phyloP scores from a whole-genome alignment of 1,284 basidiomycete species.

The Cutaneotrichosporon mucoides region DNA sequence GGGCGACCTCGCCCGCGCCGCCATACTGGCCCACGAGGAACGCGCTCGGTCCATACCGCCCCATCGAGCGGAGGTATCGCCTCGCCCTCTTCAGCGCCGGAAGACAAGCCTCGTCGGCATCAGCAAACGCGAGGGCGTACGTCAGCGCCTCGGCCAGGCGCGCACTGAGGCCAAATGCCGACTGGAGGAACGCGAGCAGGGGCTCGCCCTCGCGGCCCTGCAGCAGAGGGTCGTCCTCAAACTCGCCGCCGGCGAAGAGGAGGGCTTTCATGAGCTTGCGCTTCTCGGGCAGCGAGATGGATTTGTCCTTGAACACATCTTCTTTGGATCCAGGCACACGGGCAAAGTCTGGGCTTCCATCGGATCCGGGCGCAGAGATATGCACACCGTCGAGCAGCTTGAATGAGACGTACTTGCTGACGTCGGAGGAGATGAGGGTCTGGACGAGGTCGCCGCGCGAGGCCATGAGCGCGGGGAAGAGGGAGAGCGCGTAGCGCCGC shows the following conservation, averaged over 20 bases:
- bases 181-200: constrained; percentile 61
- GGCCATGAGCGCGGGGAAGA: constrained; percentile 76
- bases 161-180: constrained; percentile 61
- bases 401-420: constrained; percentile 86
- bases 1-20: constrained; percentile 82
- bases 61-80: constrained; percentile 70
- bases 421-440: constrained; percentile 75
- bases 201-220: constrained; percentile 54
- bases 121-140: constrained; percentile 69
- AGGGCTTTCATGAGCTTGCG: constrained; percentile 89
- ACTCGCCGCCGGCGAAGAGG: constrained; percentile 69
- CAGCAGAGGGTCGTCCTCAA: constrained; percentile 56
- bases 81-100: constrained; percentile 64
- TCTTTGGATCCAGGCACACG: constrained; percentile 87
- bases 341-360: constrained; percentile 45
- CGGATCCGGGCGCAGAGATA: constrained; percentile 42
- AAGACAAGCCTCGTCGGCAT: constrained; percentile 58
- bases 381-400: constrained; percentile 73
- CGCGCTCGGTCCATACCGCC: constrained; percentile 82
- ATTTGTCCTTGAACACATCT: constrained; percentile 83
- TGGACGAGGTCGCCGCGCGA: constrained; percentile 75
- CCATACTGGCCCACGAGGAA: constrained; percentile 95
- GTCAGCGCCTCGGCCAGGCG: constrained; percentile 60
- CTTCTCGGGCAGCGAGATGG: constrained; percentile 77
- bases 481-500: constrained; percentile 78